Percentiles rank a stretch among this genome's conserved stretches.
Evolutionary conservation across 768 basidiomycete species (phyloP).

Genomic region (Roridomyces roridus): DNA sequence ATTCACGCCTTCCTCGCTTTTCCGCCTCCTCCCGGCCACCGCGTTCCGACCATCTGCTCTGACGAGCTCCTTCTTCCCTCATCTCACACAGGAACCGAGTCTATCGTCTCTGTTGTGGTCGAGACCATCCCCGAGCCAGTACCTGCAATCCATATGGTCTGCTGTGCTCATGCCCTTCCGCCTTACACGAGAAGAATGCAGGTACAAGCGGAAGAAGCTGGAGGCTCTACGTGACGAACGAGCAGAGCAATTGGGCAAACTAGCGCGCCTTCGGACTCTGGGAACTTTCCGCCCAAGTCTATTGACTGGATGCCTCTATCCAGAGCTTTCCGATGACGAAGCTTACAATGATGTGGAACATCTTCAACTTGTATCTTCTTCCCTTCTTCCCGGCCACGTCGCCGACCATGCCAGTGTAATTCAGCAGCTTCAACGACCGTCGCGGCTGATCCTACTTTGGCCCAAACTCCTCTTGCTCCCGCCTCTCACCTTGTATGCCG

Average conservation of each 20-base stretch:
- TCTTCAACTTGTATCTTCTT: slow-evolving; percentile 32
- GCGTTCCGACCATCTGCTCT: slow-evolving; percentile 57
- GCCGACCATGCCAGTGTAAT: slow-evolving; percentile 30
- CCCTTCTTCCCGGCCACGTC: slow-evolving; percentile 35
- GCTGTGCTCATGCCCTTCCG: slow-evolving; percentile 55
- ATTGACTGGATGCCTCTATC: slow-evolving; percentile 27
- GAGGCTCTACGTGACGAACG: slow-evolving; percentile 70
- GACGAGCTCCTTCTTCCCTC: slow-evolving; percentile 69
- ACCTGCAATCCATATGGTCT: slow-evolving; percentile 28
- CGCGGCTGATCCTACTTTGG: slow-evolving; percentile 75
- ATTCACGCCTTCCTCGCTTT: slow-evolving; percentile 55
- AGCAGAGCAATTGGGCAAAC: slow-evolving; percentile 69
- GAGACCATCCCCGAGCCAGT: slow-evolving; percentile 13
- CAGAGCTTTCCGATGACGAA: background rate
- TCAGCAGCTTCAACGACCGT: slow-evolving; percentile 66
- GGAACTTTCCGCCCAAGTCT: slow-evolving; percentile 29
- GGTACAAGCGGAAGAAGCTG: slow-evolving; percentile 60
- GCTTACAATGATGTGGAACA: slow-evolving; percentile 14
- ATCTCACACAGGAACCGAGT: slow-evolving; percentile 47
- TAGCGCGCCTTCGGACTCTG: slow-evolving; percentile 62
- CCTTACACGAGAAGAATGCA: slow-evolving; percentile 72
- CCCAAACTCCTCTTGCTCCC: slow-evolving; percentile 82
- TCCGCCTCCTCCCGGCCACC: slow-evolving; percentile 52
- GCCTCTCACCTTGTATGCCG: slow-evolving; percentile 60
- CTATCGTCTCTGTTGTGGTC: slow-evolving; percentile 23